A percentile compares a stretch with the other conserved stretches of the same genome.
Evolutionary conservation across 305 asterid genomes (phyloP).

Genomic region (Solanum hybrid): DNA sequence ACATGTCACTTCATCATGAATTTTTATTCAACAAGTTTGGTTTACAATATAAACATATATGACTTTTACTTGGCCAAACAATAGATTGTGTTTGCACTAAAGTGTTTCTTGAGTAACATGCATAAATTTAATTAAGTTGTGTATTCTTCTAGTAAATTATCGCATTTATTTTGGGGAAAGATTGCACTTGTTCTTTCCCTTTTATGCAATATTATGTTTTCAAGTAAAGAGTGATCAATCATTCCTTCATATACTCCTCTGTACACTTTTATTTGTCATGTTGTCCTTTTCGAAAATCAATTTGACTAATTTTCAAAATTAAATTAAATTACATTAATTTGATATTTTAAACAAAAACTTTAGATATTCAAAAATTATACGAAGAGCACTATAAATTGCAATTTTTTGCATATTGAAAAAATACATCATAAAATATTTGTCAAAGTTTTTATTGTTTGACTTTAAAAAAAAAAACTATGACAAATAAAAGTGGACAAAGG

Average conservation of each 20-base stretch:
- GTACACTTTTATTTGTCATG: too few species aligned
- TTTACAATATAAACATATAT: background rate
- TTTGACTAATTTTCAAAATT: too few species aligned
- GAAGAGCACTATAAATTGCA: too few species aligned
- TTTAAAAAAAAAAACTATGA: too few species aligned
- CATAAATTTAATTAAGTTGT: background rate
- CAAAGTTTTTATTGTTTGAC: too few species aligned
- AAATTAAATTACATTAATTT: too few species aligned
- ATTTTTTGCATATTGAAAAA: too few species aligned
- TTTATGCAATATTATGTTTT: background rate
- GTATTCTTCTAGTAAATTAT: background rate
- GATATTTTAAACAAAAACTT: too few species aligned
- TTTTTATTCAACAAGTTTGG: background rate
- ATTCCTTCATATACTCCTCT: background rate
- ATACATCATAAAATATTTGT: too few species aligned
- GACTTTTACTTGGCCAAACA: background rate
- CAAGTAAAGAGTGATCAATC: background rate
- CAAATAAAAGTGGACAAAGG: too few species aligned
- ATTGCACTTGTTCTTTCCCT: background rate
- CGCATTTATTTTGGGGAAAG: background rate
- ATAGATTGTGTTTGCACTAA: background rate
- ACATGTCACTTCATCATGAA: background rate
- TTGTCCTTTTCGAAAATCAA: too few species aligned
- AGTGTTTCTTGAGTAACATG: background rate
- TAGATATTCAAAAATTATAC: too few species aligned